These are phyloP conservation scores for Leishmania arabica DNA, from an alignment of 208 protist genomes.

Conservation along the genomic window DNA sequence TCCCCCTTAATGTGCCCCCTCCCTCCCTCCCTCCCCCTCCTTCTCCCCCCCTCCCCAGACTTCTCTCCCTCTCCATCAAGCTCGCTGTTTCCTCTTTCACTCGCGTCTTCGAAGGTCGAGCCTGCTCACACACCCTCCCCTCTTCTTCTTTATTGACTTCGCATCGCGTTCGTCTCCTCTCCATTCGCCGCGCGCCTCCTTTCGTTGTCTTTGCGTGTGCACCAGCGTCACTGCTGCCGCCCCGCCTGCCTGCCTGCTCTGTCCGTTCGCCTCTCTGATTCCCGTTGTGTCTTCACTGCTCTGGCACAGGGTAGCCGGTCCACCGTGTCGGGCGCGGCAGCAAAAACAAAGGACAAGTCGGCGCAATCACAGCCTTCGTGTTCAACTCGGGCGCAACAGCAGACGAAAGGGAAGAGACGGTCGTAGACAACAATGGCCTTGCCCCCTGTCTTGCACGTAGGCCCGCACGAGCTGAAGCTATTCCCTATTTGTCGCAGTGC, in stretches of 20 bases:
- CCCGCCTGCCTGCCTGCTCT: background rate
- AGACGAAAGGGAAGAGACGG: background rate
- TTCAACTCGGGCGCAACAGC: background rate
- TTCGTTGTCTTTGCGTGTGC: background rate
- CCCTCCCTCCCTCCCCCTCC: background rate
- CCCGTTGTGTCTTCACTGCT: background rate
- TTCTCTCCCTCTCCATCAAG: background rate
- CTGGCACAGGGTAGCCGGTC: background rate
- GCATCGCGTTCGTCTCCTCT: background rate
- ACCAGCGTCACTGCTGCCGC: background rate
- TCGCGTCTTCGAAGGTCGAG: background rate
- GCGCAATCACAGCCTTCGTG: background rate
- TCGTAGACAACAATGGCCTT: constrained; percentile 8
- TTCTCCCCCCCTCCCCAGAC: background rate
- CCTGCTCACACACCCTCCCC: background rate
- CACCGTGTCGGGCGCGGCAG: background rate
- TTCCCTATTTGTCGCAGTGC: constrained; percentile 14
- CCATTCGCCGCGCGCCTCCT: background rate
- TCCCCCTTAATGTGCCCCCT: background rate
- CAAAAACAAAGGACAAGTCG: background rate
- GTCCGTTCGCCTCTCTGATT: background rate
- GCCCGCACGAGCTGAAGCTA: constrained; percentile 18
- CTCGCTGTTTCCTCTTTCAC: background rate
- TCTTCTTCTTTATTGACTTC: background rate
- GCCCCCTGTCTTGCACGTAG: constrained; percentile 18